Evolutionary conservation across 106 monocot species (phyloP), one percentile per base, ranked within the genome.

Genomic region (Cymbidium sinense): DNA sequence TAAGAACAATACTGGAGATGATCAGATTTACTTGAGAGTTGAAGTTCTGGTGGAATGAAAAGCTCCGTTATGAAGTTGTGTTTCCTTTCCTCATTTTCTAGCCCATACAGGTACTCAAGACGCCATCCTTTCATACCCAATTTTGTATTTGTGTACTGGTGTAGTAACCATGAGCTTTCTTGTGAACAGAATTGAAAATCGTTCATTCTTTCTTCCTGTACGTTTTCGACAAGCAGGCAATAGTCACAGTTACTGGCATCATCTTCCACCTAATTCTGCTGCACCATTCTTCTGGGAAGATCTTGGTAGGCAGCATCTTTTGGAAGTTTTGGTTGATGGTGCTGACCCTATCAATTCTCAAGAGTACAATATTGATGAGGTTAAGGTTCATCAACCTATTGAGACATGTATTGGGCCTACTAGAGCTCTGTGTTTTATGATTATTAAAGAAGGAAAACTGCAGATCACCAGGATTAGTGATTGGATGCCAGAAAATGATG

Each of bases 251-350:
- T 88, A 85, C 43, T 98, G 98, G 94, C 76, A 76, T 35, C 79
- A 12, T 79, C 91, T 98, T 75, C 90, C 88, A 77, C 96, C 96
- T 77, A 98, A 94, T 87, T 84, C 94, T 78, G 86, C 98, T 50
- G 61, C 82, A 64, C 77, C 91, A 69, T 98, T 91, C 82, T 94
- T 84, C 82, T 94, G 98, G 98, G 94, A 98, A 83, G 98, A 98
- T 83, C 86, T 98, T 78, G 76, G 90, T 51, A 87, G 92, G 85
- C 86, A 37, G 67, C 85, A 81, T 58, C 74, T 92, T 30, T 80
- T 98, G 58, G 92, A 98, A 75, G 55, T 98, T 70, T 78, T 92
- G 73, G 76, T 92, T 76, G 94, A 98, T 83, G 94, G 94, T 72
- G 71, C 78, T 76, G 94, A 94, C 76, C 78, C 88, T 28, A 84